Conservation (phyloP, 768 basidiomycete species). For the Hypholoma fasciculare region DNA sequence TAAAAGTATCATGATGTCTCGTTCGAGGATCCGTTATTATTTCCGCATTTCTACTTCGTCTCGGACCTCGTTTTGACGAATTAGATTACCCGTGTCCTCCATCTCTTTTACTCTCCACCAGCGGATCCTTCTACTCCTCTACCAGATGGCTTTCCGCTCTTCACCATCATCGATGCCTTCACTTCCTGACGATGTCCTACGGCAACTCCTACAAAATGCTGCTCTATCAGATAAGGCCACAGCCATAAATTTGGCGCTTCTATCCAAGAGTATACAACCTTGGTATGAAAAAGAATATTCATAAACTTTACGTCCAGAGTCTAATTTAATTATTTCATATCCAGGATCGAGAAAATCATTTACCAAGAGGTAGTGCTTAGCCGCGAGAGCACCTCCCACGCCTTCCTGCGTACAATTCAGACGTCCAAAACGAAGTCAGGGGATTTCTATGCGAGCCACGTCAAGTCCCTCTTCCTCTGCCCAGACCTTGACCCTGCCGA, state of each 20-base stretch:
- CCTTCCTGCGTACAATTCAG: conserved; percentile 38
- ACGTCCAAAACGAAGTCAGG: conserved; percentile 30
- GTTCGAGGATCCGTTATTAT: not conserved
- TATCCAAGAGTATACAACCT: conserved; percentile 28
- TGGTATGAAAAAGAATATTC: conserved; percentile 26
- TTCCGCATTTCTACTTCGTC: conserved; percentile 2
- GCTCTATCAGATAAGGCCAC: conserved; percentile 28
- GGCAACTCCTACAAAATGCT: conserved; percentile 35
- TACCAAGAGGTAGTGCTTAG: conserved; percentile 34
- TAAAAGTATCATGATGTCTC: conserved; percentile 4
- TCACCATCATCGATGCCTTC: not conserved
- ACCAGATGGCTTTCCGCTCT: not conserved
- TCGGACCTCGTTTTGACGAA: conserved; percentile 1
- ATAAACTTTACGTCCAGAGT: not conserved
- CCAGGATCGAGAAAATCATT: conserved; percentile 36
- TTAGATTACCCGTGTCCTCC: conserved; percentile 1
- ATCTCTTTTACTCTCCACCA: not conserved
- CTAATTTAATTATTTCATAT: not conserved
- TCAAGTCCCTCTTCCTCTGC: conserved; percentile 37
- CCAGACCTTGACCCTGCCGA: conserved; percentile 31
- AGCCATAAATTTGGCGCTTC: conserved; percentile 28
- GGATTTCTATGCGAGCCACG: conserved; percentile 33
- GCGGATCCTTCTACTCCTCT: not conserved
- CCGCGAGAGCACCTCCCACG: conserved; percentile 29
- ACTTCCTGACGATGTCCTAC: conserved; percentile 36